Conservation (phyloP, 179 eudicot genomes). For the Sideroxylon spinosum region DNA sequence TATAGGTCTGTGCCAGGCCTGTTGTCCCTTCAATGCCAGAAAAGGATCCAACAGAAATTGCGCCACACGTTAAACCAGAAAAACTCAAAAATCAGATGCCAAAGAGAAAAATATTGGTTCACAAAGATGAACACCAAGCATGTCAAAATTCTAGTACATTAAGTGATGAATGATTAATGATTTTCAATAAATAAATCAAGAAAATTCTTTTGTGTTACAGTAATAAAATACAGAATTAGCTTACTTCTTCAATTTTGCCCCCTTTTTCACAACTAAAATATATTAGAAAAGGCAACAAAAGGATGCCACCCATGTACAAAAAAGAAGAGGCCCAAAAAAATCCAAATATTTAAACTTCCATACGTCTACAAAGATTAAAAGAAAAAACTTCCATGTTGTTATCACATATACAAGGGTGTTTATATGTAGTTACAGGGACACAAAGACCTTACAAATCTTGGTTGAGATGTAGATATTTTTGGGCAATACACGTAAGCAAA, state of each 20-base stretch:
- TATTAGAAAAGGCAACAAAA: too few relatives aligned
- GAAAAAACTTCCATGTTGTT: too few relatives aligned
- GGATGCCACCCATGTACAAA: too few relatives aligned
- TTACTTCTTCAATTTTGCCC: background rate
- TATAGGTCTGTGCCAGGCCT: too few relatives aligned
- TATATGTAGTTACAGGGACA: background rate
- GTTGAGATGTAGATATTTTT: background rate
- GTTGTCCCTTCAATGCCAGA: background rate
- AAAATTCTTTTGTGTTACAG: background rate
- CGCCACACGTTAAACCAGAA: background rate
- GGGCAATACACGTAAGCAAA: constrained; percentile 5
- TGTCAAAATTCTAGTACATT: background rate
- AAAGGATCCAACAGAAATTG: constrained; percentile 2
- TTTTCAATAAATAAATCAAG: background rate
- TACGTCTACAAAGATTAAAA: too few relatives aligned
- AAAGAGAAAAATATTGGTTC: background rate
- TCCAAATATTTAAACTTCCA: too few relatives aligned
- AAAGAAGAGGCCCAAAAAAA: too few relatives aligned
- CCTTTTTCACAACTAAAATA: too few relatives aligned
- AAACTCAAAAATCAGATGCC: background rate
- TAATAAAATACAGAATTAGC: background rate
- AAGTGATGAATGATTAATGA: background rate
- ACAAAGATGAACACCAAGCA: background rate
- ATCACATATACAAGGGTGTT: background rate
- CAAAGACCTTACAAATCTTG: background rate